phyloP scores from a whole-genome alignment of 768 basidiomycete genomes.

The Exidia glandulosa region DNA sequence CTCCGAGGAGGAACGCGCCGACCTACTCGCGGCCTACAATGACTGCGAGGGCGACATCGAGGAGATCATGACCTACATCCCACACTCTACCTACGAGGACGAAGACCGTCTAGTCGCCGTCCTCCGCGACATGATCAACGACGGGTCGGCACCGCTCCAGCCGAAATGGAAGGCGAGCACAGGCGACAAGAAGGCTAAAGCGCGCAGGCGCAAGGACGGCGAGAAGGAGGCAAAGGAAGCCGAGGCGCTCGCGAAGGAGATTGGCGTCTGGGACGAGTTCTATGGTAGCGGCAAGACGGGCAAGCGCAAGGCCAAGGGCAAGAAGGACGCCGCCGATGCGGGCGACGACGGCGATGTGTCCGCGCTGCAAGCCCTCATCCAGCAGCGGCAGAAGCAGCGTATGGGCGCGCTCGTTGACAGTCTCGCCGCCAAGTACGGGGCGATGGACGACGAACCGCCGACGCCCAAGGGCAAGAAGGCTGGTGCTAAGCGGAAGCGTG shows the following conservation, averaged over 20 bases:
- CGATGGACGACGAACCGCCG: too few species aligned
- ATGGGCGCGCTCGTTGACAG: conserved; percentile 59
- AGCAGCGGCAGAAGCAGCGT: conserved; percentile 56
- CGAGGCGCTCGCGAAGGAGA: conserved; percentile 68
- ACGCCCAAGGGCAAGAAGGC: conserved; percentile 40
- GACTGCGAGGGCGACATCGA: conserved; percentile 64
- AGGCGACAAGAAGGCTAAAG: conserved; percentile 70
- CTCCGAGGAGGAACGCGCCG: conserved; percentile 73
- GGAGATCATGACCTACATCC: conserved; percentile 74
- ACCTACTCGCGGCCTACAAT: conserved; percentile 65
- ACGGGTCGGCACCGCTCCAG: conserved; percentile 44
- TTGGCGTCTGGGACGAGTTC: conserved; percentile 93
- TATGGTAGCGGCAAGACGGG: conserved; percentile 67
- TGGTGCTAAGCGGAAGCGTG: conserved; percentile 30
- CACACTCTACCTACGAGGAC: conserved; percentile 75
- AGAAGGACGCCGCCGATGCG: conserved; percentile 20
- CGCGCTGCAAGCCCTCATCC: conserved; percentile 68
- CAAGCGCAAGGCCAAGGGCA: conserved; percentile 43
- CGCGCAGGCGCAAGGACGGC: conserved; percentile 60
- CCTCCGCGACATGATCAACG: conserved; percentile 55
- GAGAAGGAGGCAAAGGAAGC: conserved; percentile 78
- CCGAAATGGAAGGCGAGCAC: conserved; percentile 57
- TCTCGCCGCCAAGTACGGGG: conserved; percentile 59
- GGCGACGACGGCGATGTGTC: conserved; percentile 40
- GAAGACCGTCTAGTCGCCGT: conserved; percentile 70